phyloP scores from a whole-genome alignment of 73 alveolate genomes.

The Halteria grandinella region DNA sequence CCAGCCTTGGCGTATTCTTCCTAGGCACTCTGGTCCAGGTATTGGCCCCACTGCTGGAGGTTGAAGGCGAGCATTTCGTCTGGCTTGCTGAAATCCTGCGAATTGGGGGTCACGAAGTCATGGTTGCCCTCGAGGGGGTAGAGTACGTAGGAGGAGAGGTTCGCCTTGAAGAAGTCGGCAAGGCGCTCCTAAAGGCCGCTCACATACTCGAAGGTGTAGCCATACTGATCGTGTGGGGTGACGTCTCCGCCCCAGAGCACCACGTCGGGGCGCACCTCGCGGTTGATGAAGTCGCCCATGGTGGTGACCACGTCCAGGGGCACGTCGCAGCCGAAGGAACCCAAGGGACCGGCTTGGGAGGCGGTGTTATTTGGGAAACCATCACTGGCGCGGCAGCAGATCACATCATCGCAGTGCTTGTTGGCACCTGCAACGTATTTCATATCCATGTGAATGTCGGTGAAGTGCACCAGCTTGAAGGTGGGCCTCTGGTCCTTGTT shows the following conservation, averaged over 20 bases:
- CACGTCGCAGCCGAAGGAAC: constrained; percentile 81
- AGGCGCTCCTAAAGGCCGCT: neutral
- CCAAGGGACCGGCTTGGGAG: constrained; percentile 75
- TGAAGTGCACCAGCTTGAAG: constrained; percentile 77
- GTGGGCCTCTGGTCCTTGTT: constrained; percentile 25
- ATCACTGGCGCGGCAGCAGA: constrained; percentile 83
- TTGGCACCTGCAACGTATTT: constrained; percentile 79
- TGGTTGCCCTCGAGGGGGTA: constrained; percentile 51
- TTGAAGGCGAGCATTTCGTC: constrained; percentile 45
- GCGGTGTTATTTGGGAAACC: constrained; percentile 72
- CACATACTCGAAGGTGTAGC: constrained; percentile 21
- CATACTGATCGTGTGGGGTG: constrained; percentile 73
- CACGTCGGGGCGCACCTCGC: constrained; percentile 61
- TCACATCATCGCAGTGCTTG: constrained; percentile 74
- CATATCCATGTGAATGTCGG: constrained; percentile 90
- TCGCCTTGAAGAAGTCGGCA: constrained; percentile 21
- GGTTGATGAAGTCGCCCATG: constrained; percentile 45
- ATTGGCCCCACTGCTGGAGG: constrained; percentile 14
- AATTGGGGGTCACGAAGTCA: constrained; percentile 36
- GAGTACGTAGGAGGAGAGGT: constrained; percentile 3
- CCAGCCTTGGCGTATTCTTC: constrained; percentile 27
- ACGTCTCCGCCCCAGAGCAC: constrained; percentile 89
- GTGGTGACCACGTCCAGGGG: constrained; percentile 16
- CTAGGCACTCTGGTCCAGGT: constrained; percentile 40
- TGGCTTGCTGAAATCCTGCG: constrained; percentile 21